Evolutionary conservation across 805 yeast genomes (phyloP).

Genomic region (Danielia oregonensis): DNA sequence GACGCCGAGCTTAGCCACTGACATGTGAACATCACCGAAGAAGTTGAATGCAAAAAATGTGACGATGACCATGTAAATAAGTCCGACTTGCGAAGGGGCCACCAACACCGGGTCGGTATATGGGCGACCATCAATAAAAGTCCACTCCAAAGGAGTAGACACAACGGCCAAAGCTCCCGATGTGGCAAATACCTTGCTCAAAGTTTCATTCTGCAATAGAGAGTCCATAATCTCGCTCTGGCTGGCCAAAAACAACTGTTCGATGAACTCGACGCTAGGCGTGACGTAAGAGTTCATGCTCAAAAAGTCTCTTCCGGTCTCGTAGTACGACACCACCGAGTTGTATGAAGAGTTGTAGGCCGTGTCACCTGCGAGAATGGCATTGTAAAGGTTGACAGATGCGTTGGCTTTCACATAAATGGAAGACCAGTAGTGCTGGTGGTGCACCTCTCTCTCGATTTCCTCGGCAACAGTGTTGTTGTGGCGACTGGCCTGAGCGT

Average conservation of each 20-base stretch:
- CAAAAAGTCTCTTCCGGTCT: conserved; percentile 60
- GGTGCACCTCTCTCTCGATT: conserved; percentile 43
- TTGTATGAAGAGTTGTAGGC: conserved; percentile 25
- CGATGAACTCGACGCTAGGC: conserved; percentile 40
- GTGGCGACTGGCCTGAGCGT: conserved; percentile 24
- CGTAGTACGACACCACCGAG: conserved; percentile 44
- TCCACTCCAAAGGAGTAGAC: conserved; percentile 33
- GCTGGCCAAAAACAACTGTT: conserved; percentile 24
- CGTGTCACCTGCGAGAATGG: conserved; percentile 35
- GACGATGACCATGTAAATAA: conserved; percentile 65
- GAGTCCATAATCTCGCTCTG: conserved; percentile 19
- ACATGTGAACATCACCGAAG: conserved; percentile 51
- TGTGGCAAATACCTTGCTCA: conserved; percentile 11
- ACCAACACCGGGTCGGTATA: conserved; percentile 44
- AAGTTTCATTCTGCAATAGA: conserved; percentile 12
- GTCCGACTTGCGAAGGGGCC: conserved; percentile 74
- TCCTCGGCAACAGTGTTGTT: conserved; percentile 29
- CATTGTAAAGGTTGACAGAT: conserved; percentile 34
- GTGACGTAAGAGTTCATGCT: conserved; percentile 41
- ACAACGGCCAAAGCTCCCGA: conserved; percentile 16
- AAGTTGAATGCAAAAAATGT: conserved; percentile 70
- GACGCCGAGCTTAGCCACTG: conserved; percentile 41
- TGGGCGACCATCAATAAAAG: conserved; percentile 47
- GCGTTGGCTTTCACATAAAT: conserved; percentile 51
- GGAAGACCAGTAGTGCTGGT: conserved; percentile 62